Conservation (phyloP, 2,329 filamentous ascomycete genomes). For the Alternaria solani region DNA sequence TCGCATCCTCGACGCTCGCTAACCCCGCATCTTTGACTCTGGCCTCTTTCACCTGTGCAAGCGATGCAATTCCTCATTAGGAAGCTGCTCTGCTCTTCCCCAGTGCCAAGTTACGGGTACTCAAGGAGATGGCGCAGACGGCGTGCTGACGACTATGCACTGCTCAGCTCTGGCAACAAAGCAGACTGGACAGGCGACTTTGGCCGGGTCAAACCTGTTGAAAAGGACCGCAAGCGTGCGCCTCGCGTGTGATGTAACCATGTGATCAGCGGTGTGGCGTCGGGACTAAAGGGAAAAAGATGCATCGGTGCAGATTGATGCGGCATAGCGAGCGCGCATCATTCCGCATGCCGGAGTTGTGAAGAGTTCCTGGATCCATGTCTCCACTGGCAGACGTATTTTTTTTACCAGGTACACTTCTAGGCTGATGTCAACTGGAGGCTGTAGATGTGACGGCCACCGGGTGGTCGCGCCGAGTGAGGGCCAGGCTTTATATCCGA, state of each 20-base stretch:
- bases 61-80: slow-evolving; percentile 18
- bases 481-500: slow-evolving; percentile 24
- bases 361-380: not conserved
- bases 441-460: slow-evolving; percentile 16
- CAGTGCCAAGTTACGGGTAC: slow-evolving; percentile 16
- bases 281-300: slow-evolving; percentile 21
- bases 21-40: slow-evolving; percentile 33
- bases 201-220: slow-evolving; percentile 7
- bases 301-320: slow-evolving; percentile 23
- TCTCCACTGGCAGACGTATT: slow-evolving; percentile 2
- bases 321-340: slow-evolving; percentile 5
- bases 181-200: slow-evolving; percentile 10
- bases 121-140: slow-evolving; percentile 1
- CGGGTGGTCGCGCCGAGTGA: slow-evolving; percentile 25
- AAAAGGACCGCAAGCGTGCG: slow-evolving; percentile 10
- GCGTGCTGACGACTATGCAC: not conserved
- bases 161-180: not conserved
- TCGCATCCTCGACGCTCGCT: slow-evolving; percentile 17
- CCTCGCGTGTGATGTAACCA: slow-evolving; percentile 16
- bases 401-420: slow-evolving; percentile 1
- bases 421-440: slow-evolving; percentile 14
- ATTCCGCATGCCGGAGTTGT: slow-evolving; percentile 12
- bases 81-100: slow-evolving; percentile 22
- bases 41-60: slow-evolving; percentile 12
- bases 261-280: slow-evolving; percentile 35